Conservation (phyloP, 1,139 yeast genomes). For the Magnusiomyces magnusii region DNA sequence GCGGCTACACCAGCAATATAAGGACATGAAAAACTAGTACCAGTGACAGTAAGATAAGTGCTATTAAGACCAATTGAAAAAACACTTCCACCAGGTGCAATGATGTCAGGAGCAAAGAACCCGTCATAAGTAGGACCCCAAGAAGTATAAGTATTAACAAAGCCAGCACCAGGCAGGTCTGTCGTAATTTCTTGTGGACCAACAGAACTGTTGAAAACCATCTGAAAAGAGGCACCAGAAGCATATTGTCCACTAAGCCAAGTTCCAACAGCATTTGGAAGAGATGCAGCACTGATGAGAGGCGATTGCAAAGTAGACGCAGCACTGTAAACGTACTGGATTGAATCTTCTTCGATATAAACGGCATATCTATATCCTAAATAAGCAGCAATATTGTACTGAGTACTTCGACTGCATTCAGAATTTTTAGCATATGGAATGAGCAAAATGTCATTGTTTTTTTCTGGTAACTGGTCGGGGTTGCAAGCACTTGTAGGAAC, state of each 20-base stretch:
- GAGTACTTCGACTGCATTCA: conserved; percentile 1
- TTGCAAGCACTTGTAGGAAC: not conserved
- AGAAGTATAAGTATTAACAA: conserved; percentile 14
- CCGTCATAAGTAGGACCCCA: conserved; percentile 24
- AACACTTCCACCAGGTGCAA: conserved; percentile 21
- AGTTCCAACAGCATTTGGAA: not conserved
- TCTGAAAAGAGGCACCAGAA: not conserved
- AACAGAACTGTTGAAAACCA: conserved; percentile 4
- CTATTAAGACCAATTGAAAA: conserved; percentile 7
- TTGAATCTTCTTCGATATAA: not conserved
- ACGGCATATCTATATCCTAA: conserved; percentile 1
- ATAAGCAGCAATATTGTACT: not conserved
- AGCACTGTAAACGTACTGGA: conserved; percentile 3
- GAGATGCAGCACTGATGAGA: conserved; percentile 5
- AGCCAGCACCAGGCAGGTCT: conserved; percentile 6
- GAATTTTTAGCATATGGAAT: not conserved
- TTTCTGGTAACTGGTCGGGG: not conserved
- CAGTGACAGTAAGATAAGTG: conserved; percentile 8
- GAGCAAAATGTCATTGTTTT: conserved; percentile 1
- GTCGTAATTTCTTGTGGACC: conserved; percentile 1
- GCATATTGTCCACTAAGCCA: conserved; percentile 4
- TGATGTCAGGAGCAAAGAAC: conserved; percentile 20
- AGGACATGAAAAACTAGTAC: conserved; percentile 19
- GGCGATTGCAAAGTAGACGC: not conserved
- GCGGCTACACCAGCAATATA: conserved; percentile 23